Conservation (phyloP, 1,139 yeast species). For the Candida tropicalis region DNA sequence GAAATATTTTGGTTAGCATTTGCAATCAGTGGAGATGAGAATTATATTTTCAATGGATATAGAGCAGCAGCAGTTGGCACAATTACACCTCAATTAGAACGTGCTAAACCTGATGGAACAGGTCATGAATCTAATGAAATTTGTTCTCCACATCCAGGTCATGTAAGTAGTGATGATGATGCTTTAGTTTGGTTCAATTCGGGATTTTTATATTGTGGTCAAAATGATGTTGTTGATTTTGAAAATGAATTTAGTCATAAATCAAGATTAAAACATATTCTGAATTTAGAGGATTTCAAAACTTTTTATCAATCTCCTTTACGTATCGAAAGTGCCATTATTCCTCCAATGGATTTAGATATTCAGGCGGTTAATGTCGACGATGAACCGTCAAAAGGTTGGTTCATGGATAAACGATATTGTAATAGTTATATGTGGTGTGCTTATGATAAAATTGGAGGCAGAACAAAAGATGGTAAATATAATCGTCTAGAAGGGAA, state of each 20-base stretch:
- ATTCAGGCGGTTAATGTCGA: conserved; percentile 25
- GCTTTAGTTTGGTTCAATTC: conserved; percentile 38
- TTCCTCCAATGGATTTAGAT: conserved; percentile 30
- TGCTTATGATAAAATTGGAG: conserved; percentile 47
- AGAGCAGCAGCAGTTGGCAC: conserved; percentile 57
- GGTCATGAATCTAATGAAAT: conserved; percentile 30
- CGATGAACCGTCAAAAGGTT: conserved; percentile 34
- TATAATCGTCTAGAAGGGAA: conserved; percentile 30
- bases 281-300: conserved; percentile 26
- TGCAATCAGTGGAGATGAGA: conserved; percentile 53
- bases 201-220: conserved; percentile 23
- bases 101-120: conserved; percentile 26
- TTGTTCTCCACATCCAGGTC: conserved; percentile 45
- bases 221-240: conserved; percentile 21
- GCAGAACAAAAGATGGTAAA: conserved; percentile 24
- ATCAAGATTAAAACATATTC: conserved; percentile 24
- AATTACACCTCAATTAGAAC: conserved; percentile 33
- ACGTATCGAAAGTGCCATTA: conserved; percentile 29
- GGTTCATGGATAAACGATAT: conserved; percentile 36
- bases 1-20: conserved; percentile 67
- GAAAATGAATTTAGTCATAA: conserved; percentile 25
- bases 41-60: conserved; percentile 49
- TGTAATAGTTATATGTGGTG: conserved; percentile 51
- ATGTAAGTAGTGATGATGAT: conserved; percentile 35
- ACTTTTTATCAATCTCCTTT: conserved; percentile 30